A percentile compares a stretch with the other conserved stretches of the same genome.
These are phyloP conservation scores for Neospermospora avenae DNA, from an alignment of 2,329 filamentous ascomycete species.

Conservation along the genomic window DNA sequence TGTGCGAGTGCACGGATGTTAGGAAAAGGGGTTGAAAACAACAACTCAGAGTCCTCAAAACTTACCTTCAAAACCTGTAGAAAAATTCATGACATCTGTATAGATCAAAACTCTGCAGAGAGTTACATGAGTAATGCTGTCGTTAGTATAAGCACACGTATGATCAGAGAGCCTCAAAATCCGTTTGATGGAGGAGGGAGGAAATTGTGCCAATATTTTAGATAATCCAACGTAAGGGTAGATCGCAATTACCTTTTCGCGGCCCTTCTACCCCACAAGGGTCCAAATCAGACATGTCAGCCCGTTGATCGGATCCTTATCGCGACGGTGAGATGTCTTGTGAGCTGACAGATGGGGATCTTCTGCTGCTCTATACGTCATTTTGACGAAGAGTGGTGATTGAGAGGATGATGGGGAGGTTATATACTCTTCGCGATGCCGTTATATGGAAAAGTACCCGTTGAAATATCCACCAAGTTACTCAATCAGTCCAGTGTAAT, in stretches of 20 bases:
- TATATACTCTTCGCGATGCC: background rate
- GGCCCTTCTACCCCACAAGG: background rate
- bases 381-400: background rate
- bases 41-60: too few relatives aligned
- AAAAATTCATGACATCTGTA: background rate
- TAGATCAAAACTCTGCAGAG: background rate
- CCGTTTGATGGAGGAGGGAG: too few relatives aligned
- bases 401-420: background rate
- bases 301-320: background rate
- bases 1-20: background rate
- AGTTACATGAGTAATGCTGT: too few relatives aligned
- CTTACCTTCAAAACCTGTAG: background rate
- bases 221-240: background rate
- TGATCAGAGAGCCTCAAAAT: background rate
- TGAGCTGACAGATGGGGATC: background rate
- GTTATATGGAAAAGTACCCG: too few relatives aligned
- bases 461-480: too few relatives aligned
- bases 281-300: background rate
- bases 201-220: background rate
- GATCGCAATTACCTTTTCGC: slow-evolving; percentile 2
- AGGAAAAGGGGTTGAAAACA: background rate
- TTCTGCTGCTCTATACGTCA: slow-evolving; percentile 5
- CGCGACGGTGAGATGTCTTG: background rate
- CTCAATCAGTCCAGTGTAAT: background rate
- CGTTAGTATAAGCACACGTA: background rate